Conservation (phyloP, 441 rosid species). For the Euphorbia schlechtendalii region DNA sequence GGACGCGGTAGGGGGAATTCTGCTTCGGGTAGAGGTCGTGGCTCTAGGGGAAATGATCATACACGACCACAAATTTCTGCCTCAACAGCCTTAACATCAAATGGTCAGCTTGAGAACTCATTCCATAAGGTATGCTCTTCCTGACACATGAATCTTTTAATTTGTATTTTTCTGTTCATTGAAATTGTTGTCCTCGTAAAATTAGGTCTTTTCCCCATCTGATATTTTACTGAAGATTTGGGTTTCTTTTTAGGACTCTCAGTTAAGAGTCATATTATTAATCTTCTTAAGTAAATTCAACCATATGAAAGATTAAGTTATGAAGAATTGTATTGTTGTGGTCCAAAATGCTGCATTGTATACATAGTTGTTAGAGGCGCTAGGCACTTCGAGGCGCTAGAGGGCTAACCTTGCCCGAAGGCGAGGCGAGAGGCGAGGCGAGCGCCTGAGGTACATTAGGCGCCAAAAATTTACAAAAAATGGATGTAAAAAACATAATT, state of each 20-base stretch:
- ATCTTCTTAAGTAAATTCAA: not conserved
- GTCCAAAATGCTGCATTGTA: not conserved
- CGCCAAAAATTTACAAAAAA: no score
- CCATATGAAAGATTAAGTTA: not conserved
- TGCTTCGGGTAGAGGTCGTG: constrained; percentile 74
- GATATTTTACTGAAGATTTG: not conserved
- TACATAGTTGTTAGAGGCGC: no score
- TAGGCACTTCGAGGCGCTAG: no score
- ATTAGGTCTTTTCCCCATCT: not conserved
- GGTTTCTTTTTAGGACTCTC: not conserved
- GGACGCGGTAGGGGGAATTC: constrained; percentile 80
- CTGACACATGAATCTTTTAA: constrained; percentile 11
- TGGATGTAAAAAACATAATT: no score
- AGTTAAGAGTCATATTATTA: not conserved
- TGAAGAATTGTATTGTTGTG: not conserved
- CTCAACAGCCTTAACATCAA: constrained; percentile 37
- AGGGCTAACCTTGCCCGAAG: no score
- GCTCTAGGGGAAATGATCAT: constrained; percentile 67
- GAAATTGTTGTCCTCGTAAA: not conserved
- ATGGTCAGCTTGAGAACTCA: constrained; percentile 61
- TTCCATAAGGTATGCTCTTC: constrained; percentile 46
- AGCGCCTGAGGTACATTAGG: no score
- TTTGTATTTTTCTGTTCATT: not conserved
- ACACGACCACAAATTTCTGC: constrained; percentile 40
- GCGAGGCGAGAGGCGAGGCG: no score